phyloP scores from a whole-genome alignment of 257 asterid genomes.

The Rehmannia glutinosa region DNA sequence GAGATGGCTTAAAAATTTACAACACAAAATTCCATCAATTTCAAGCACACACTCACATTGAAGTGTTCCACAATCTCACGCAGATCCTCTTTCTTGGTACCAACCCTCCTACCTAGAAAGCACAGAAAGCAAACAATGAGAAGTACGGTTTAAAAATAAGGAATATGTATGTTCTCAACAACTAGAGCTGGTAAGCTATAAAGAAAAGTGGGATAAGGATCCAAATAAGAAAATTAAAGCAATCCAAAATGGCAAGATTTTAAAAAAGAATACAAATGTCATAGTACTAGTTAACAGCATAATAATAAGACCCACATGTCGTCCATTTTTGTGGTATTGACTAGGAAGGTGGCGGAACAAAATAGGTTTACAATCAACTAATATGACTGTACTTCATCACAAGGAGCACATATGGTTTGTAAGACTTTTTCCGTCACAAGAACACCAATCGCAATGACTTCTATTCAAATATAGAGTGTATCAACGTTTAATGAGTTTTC shows the following conservation, averaged over 20 bases:
- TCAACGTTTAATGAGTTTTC: neutral
- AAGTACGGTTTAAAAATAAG: neutral
- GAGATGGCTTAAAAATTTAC: neutral
- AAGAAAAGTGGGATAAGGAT: neutral
- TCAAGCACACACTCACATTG: conserved; percentile 87
- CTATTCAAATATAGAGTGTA: neutral
- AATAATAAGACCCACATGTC: neutral
- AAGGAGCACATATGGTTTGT: neutral
- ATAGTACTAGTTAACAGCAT: neutral
- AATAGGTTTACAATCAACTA: conserved; percentile 3
- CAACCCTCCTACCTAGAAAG: conserved; percentile 68
- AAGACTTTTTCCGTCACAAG: conserved; percentile 1
- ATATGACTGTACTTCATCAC: neutral
- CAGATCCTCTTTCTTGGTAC: conserved; percentile 70
- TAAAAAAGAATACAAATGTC: neutral
- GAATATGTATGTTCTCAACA: conserved; percentile 3
- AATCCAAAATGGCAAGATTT: conserved; percentile 1
- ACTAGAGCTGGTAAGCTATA: neutral
- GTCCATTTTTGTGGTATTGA: neutral
- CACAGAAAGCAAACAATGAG: conserved; percentile 24
- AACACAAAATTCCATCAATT: too few relatives aligned
- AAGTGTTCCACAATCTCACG: conserved; percentile 81
- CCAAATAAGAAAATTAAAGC: neutral
- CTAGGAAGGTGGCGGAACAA: neutral
- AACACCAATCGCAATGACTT: neutral